These are phyloP conservation scores for Fraxinus greggii DNA, from an alignment of 305 asterid species.

Conservation along the genomic window DNA sequence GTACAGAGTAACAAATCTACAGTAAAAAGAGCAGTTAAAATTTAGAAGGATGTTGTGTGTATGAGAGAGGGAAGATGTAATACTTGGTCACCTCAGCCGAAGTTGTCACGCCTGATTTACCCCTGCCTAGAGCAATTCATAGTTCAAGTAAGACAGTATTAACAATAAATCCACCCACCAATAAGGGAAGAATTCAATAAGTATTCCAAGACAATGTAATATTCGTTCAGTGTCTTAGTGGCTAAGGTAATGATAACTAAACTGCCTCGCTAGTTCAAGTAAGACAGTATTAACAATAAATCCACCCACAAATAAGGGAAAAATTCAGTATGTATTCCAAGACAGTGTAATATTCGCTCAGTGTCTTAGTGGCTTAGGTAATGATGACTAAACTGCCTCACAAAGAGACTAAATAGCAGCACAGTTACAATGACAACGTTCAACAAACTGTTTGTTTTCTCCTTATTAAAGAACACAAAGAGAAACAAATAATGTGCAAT, in stretches of 20 bases:
- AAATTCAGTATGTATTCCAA: not conserved
- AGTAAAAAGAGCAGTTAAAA: conserved; percentile 6
- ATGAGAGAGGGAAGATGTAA: conserved; percentile 30
- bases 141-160: conserved; percentile 1
- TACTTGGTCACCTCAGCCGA: conserved; percentile 91
- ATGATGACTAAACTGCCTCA: not conserved
- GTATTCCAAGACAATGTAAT: not conserved
- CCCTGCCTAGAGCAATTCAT: conserved; percentile 6
- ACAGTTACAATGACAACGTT: not conserved
- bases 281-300: not conserved
- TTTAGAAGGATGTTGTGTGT: not conserved
- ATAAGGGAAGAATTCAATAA: not conserved
- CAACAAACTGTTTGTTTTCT: not conserved
- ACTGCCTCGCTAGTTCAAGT: not conserved
- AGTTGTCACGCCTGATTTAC: conserved; percentile 57
- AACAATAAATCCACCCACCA: conserved; percentile 4
- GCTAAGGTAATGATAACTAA: not conserved
- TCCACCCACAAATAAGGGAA: not conserved
- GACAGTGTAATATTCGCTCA: not conserved
- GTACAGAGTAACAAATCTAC: conserved; percentile 13
- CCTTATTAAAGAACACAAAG: not conserved
- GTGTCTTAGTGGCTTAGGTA: not conserved
- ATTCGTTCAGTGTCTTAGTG: not conserved
- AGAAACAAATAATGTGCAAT: not conserved
- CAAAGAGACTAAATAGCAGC: not conserved